Conservation (phyloP, 2,329 filamentous ascomycete genomes). For the Lasiodiplodia theobromae region DNA sequence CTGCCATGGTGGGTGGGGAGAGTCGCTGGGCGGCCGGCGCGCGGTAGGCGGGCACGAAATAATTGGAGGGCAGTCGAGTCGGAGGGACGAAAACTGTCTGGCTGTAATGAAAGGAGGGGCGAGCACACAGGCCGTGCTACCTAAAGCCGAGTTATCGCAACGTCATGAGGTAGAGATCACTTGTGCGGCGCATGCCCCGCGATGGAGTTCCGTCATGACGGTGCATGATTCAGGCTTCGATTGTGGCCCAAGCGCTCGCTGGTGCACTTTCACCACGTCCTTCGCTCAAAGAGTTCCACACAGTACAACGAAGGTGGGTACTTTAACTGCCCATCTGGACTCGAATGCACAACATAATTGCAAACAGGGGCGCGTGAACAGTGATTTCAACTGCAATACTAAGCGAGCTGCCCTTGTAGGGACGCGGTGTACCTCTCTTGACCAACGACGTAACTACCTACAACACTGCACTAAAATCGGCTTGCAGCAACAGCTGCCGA, state of each 20-base stretch:
- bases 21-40: not conserved
- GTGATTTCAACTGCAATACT: no score
- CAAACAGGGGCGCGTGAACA: no score
- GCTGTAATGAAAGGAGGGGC: not conserved
- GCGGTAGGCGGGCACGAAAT: not conserved
- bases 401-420: no score
- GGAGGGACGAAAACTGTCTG: not conserved
- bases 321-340: no score
- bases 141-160: not conserved
- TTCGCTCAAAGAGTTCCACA: no score
- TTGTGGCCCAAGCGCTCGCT: conserved; percentile 9
- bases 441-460: no score
- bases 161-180: not conserved
- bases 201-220: conserved; percentile 16
- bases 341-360: no score
- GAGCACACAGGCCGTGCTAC: not conserved
- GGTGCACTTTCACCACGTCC: not conserved
- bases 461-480: no score
- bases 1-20: conserved; percentile 9
- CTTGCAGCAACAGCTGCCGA: no score
- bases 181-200: conserved; percentile 11
- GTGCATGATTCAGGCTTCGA: conserved; percentile 17
- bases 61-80: not conserved
- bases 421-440: no score
- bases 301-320: no score